Evolutionary conservation across 139 green algal genomes (phyloP), one percentile per base, ranked within the genome.

Genomic region (Axilococcus clingmanii): DNA sequence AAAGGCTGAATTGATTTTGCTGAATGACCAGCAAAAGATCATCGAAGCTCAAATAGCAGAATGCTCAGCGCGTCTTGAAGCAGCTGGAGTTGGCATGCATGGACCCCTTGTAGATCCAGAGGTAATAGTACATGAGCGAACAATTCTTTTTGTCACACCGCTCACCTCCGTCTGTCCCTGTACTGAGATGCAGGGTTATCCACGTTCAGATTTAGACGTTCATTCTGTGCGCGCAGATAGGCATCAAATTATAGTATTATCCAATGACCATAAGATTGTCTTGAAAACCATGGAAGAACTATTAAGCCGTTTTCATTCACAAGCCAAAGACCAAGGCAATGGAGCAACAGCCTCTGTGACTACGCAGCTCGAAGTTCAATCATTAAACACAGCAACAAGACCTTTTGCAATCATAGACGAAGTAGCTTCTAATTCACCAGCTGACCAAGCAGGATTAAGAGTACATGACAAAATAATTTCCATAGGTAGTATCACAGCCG

Each of bases 351-450:
- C 54, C 23, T 8, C 55, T 33, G 59, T 2, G 33, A 23, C 32
- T 27, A 48, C 55, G 22, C 47, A n/a, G n/a, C n/a, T n/a, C n/a
- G n/a, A n/a, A n/a, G n/a, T n/a, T n/a, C n/a, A n/a, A n/a, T n/a
- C n/a, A n/a, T n/a, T n/a, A n/a, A n/a, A n/a, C n/a, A 33, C 25
- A 3, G 12, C 15, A 19, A 7, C 33, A 3, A 28, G 29, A 19
- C 81, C 83, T 1, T 93, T 90, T 69, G 83, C 83, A 23, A 49
- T 88, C 11, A 58, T 93, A 4, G 83, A 93, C 59, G 82, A 92
- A 49, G 65, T 93, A 22, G 52, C 68, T 0, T 31, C 40, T 0
- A 66, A 66, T 24, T 85, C 71, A 0, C 83, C 83, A 11, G 84
- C 81, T n/a, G 48, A 52, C 12, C 25, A n/a, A 1, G 71, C 81